Base-by-base conservation (phyloP, 192 early-diverging fungal species). In the Coemansia sp. region DNA sequence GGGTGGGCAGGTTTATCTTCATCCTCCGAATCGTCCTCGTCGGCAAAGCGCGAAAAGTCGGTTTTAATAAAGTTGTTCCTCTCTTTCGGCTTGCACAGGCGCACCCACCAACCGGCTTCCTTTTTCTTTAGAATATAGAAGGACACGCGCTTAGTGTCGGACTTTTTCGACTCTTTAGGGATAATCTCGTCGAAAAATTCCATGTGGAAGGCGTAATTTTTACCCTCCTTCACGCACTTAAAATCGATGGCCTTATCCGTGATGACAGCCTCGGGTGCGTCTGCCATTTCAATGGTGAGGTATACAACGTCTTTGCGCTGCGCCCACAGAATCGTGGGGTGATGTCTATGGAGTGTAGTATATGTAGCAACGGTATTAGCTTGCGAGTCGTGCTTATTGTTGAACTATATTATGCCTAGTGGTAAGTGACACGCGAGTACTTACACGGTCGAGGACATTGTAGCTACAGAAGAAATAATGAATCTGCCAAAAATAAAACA, bases 21-120 rank as follows among this genome's bases (percentile, higher is more conserved):
- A 9, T 93, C 91, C 34, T 94, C 95, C 29, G 93, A 91, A n/a
- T 98, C 95, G 75, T 96, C 93, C 72, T 94, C 93, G 75, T 96
- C 95, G 81, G 86, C 91, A 93, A 94, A 98, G 70, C 81, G 89
- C 51, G 86, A 68, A 75, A 98, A 98, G 73, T 98, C 95, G 7
- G 93, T 93, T 86, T 95, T 95, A 60, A 98, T 66, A 59, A 86
- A 98, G 75, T 87, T 85, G 59, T 80, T 74, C 79, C 90, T 93
- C 9, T 4, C 71, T 34, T 65, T 74, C 16, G 83, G 87, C 84
- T 94, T 89, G 61, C 85, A 86, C 72, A 98, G 83, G 59, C 93
- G 89, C 27, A 92, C 89, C 96, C 96, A 98, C 85, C 90, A 96
- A 31, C 34, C 54, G 14, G 63, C 59, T 62, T 84, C 81, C 61